Percentiles rank a stretch among this genome's conserved stretches.
These are phyloP conservation scores for Setaria italica DNA, from an alignment of 202 grass and related monocot species.

Conservation along the genomic window DNA sequence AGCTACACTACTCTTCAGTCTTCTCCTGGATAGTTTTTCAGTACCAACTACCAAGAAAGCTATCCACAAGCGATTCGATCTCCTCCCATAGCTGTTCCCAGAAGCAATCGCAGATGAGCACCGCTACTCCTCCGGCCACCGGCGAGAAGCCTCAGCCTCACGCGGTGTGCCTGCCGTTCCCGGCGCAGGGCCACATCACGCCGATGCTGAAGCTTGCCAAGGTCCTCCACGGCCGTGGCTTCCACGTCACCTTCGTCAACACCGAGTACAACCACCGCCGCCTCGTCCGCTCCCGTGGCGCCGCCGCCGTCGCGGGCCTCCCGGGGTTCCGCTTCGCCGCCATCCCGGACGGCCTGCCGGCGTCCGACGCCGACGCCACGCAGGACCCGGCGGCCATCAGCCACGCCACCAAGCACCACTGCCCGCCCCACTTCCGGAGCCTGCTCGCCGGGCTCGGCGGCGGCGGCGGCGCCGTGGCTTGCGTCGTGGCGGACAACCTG, in stretches of 20 bases:
- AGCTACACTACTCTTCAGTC: neutral
- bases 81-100: neutral
- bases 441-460: constrained; percentile 46
- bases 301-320: constrained; percentile 41
- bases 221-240: constrained; percentile 53
- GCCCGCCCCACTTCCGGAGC: constrained; percentile 29
- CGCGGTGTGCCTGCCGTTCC: constrained; percentile 63
- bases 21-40: neutral
- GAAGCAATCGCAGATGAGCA: neutral
- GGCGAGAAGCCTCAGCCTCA: constrained; percentile 52
- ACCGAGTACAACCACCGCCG: constrained; percentile 52
- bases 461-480: constrained; percentile 45
- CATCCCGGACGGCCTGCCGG: constrained; percentile 50
- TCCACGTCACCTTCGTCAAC: constrained; percentile 57
- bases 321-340: constrained; percentile 41
- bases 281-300: constrained; percentile 36
- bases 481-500: constrained; percentile 47
- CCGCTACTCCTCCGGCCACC: neutral
- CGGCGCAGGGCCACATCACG: constrained; percentile 62
- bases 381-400: constrained; percentile 43
- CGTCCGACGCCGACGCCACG: constrained; percentile 42
- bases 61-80: neutral
- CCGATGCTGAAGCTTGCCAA: constrained; percentile 65
- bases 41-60: neutral
- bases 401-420: constrained; percentile 43